Conservation (phyloP, 345 rosid species). For the Eucalyptus erythrocorys region DNA sequence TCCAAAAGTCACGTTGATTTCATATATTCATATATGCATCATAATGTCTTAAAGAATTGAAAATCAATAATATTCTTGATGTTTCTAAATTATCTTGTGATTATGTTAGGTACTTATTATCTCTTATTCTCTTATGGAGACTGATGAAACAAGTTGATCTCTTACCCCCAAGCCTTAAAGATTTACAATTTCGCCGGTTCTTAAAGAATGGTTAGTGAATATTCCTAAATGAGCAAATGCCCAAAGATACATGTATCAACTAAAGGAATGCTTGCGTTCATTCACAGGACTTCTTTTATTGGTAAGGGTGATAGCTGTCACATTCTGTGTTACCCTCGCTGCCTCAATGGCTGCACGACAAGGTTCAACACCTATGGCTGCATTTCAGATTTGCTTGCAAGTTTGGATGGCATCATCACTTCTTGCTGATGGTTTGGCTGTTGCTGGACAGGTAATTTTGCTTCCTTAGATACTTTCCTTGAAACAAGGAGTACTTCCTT, state of each 20-base stretch:
- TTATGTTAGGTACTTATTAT: constrained; percentile 54
- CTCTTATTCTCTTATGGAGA: constrained; percentile 43
- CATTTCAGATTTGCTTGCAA: constrained; percentile 86
- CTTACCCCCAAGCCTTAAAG: constrained; percentile 57
- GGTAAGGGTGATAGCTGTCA: constrained; percentile 72
- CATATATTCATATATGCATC: background rate
- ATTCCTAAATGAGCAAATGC: background rate
- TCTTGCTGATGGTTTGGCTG: constrained; percentile 91
- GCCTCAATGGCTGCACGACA: constrained; percentile 86
- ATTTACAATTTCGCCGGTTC: constrained; percentile 60
- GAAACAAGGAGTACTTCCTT: background rate
- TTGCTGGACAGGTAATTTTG: constrained; percentile 77
- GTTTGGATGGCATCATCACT: constrained; percentile 96
- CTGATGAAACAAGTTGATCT: constrained; percentile 6
- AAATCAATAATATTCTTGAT: background rate
- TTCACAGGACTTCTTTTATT: constrained; percentile 43
- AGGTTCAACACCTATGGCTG: constrained; percentile 85
- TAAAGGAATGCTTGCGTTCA: background rate
- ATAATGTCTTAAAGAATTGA: background rate
- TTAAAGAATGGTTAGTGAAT: constrained; percentile 53
- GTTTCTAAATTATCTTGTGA: background rate
- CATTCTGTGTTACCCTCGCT: constrained; percentile 81
- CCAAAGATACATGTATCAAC: background rate
- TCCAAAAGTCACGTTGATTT: background rate
- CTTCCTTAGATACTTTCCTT: background rate